Conservation (phyloP, 106 monocot genomes). For the Dioscorea zingiberensis region DNA sequence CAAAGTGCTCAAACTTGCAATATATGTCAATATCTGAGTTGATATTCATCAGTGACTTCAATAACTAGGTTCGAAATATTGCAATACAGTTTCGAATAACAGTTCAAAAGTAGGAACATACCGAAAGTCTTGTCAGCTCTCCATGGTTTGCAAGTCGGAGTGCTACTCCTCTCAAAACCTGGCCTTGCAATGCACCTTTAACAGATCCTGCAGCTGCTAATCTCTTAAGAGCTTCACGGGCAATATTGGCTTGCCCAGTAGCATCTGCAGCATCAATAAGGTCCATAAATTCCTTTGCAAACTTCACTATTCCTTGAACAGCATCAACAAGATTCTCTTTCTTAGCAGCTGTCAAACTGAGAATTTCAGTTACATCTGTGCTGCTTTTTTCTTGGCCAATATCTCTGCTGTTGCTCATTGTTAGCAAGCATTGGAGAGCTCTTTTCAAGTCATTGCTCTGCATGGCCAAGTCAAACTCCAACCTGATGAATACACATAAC, state of each 20-base stretch:
- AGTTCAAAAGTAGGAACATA: conserved; percentile 22
- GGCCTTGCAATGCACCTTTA: conserved; percentile 80
- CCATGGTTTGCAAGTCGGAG: conserved; percentile 96
- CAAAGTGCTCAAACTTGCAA: no score
- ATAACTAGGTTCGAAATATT: no score
- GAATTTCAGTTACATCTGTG: conserved; percentile 71
- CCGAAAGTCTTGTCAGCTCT: conserved; percentile 86
- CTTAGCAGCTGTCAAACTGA: conserved; percentile 79
- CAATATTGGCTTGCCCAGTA: conserved; percentile 89
- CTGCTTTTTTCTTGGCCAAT: conserved; percentile 66
- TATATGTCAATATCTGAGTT: no score
- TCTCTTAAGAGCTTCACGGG: conserved; percentile 92
- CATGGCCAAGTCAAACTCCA: conserved; percentile 99
- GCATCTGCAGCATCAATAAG: conserved; percentile 99
- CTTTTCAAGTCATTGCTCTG: conserved; percentile 95
- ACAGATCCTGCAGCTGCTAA: conserved; percentile 93
- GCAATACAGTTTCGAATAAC: no score
- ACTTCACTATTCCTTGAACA: conserved; percentile 91
- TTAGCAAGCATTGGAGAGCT: conserved; percentile 91
- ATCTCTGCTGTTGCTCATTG: conserved; percentile 96
- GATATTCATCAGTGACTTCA: no score
- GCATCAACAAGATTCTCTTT: conserved; percentile 95
- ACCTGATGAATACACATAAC: conserved; percentile 31
- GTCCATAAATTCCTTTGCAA: conserved; percentile 90
- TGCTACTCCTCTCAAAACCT: conserved; percentile 84